Evolutionary conservation across 768 basidiomycete genomes (phyloP).

Genomic region (Suillus sp.): DNA sequence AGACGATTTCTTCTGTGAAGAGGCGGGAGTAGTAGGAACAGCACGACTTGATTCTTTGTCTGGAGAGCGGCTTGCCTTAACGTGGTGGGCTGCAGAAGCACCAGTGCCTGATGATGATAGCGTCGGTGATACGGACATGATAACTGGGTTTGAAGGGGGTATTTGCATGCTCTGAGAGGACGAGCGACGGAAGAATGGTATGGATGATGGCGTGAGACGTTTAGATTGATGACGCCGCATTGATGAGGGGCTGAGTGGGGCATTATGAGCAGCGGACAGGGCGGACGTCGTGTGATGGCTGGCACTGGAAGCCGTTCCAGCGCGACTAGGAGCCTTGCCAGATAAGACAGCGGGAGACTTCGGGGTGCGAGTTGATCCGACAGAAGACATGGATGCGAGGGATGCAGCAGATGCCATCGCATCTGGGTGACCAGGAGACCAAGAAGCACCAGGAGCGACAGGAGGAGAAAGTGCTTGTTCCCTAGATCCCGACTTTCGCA

Average conservation of each 20-base stretch:
- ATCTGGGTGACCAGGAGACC: slow-evolving; percentile 72
- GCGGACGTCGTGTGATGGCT: slow-evolving; percentile 66
- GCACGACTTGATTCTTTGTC: slow-evolving; percentile 52
- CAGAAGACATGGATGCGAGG: slow-evolving; percentile 70
- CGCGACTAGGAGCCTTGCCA: slow-evolving; percentile 65
- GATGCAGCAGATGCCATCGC: slow-evolving; percentile 82
- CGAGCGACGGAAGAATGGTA: slow-evolving; percentile 92
- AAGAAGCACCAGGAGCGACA: slow-evolving; percentile 47
- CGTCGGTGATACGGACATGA: slow-evolving; percentile 51
- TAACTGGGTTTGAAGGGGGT: slow-evolving; percentile 44
- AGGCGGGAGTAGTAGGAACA: slow-evolving; percentile 57
- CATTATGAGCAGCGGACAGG: slow-evolving; percentile 53
- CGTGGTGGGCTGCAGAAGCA: slow-evolving; percentile 41
- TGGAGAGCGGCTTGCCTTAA: slow-evolving; percentile 52
- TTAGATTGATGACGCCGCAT: slow-evolving; percentile 66
- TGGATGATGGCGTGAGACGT: slow-evolving; percentile 88
- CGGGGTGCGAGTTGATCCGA: slow-evolving; percentile 62
- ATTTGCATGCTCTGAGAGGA: slow-evolving; percentile 86
- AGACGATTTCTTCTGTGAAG: slow-evolving; percentile 77
- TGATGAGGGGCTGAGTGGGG: slow-evolving; percentile 75
- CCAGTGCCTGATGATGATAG: slow-evolving; percentile 50
- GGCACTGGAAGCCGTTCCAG: slow-evolving; percentile 76
- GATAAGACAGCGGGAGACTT: slow-evolving; percentile 45
- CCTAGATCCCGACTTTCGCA: slow-evolving; percentile 70
- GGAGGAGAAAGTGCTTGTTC: slow-evolving; percentile 56